Evolutionary conservation across 495 filamentous ascomycete species (phyloP).

Genomic region (Annulohypoxylon maeteangense): DNA sequence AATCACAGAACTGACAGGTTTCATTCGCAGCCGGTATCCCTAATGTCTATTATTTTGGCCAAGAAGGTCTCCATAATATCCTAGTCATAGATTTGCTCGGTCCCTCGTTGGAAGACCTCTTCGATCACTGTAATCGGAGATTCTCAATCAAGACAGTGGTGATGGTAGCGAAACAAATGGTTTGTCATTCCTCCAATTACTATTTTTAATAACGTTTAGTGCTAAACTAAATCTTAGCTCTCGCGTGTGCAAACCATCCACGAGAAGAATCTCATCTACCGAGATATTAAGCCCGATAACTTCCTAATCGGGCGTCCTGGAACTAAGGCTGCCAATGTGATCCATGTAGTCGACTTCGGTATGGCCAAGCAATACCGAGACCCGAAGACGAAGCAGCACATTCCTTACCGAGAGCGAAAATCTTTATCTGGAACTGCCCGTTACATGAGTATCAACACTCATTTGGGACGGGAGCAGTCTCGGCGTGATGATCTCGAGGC

Average conservation of each 20-base stretch:
- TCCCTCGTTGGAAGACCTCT: constrained; percentile 95
- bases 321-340: constrained; percentile 94
- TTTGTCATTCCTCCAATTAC: constrained; percentile 63
- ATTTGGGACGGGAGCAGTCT: constrained; percentile 95
- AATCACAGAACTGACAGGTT: constrained; percentile 29
- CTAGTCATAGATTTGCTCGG: constrained; percentile 98
- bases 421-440: constrained; percentile 95
- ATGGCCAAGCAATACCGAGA: constrained; percentile 99
- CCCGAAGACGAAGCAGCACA: constrained; percentile 99
- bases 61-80: constrained; percentile 99
- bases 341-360: constrained; percentile 98
- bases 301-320: constrained; percentile 96
- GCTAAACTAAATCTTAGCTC: constrained; percentile 65
- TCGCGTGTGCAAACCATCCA: constrained; percentile 99
- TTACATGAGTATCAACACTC: constrained; percentile 99
- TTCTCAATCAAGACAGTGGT: constrained; percentile 98
- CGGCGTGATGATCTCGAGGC: constrained; percentile 96
- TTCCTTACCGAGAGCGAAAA: constrained; percentile 97
- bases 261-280: constrained; percentile 99
- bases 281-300: constrained; percentile 99
- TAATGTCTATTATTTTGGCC: constrained; percentile 99
- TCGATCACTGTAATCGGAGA: constrained; percentile 95
- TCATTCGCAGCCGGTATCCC: constrained; percentile 86
- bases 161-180: constrained; percentile 99
- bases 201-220: not conserved